Evolutionary conservation across 2,329 filamentous ascomycete genomes (phyloP), one percentile per base, ranked within the genome.

Genomic region (Paecilomyces niveus): DNA sequence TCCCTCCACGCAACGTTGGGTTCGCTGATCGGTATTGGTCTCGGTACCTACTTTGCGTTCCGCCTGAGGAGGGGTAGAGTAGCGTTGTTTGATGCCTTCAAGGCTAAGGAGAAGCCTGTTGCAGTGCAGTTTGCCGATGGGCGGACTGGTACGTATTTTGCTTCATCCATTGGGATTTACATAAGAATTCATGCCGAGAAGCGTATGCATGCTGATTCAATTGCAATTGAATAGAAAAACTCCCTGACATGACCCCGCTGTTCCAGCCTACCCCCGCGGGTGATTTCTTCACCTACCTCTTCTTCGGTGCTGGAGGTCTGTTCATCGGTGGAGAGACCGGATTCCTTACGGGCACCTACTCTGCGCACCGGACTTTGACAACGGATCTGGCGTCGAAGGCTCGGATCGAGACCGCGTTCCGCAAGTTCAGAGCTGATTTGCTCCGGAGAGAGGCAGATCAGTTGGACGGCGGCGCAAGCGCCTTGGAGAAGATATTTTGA

Each of bases 261-360:
- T 63, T 89, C 49, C 78, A 81, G 52, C 86, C 86, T 0, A 83
- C 81, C 1, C 76, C 76, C 0, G 66, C 82, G 54, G 85, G 85
- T 13, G 86, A 89, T 62, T 68, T 85, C 29, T 81, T 83, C 3
- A 83, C 86, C 0, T 88, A 86, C 66, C 81, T 82, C 61, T 82
- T 89, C 66, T 85, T 88, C 53, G 80, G 81, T 0, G 67, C 82
- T 0, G 85, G 84, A 13, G 85, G 86, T 0, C 68, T 88, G 4
- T 85, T 89, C 61, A 62, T 89, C 5, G 85, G 85, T 7, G 86
- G 86, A 7, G 86, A 89, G 72, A 72, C 80, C 11, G 71, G 86
- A 0, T 72, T 88, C 53, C 62, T 88, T 58, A 80, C 79, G 0
- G 86, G 87, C 0, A 80, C 79, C 0, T 78, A 78, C 53, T 78